These are phyloP conservation scores for Fusarium nisikadoi DNA, from an alignment of 2,329 filamentous ascomycete species.

Conservation along the genomic window DNA sequence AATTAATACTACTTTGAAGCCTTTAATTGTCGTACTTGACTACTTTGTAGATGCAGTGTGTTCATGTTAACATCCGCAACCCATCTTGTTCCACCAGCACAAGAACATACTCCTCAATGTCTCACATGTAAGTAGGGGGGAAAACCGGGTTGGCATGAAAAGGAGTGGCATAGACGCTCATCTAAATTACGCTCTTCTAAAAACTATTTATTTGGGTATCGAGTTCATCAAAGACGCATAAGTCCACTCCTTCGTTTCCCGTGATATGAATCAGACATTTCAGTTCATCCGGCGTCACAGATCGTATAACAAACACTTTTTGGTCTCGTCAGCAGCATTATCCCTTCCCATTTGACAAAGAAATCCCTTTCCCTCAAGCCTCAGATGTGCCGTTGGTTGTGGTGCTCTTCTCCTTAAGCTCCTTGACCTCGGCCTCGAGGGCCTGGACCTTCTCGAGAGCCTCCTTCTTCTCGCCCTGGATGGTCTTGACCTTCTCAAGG, in stretches of 20 bases:
- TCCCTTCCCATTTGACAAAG: constrained; percentile 8
- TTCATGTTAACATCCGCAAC: not conserved
- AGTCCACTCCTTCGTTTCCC: constrained; percentile 47
- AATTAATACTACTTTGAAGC: not conserved
- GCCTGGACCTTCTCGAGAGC: constrained; percentile 31
- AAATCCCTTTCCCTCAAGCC: constrained; percentile 18
- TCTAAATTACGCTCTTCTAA: constrained; percentile 39
- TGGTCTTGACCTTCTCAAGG: constrained; percentile 18
- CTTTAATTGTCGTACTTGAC: not conserved
- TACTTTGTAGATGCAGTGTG: not conserved
- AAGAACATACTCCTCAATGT: not conserved
- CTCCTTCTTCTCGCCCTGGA: constrained; percentile 31
- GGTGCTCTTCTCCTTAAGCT: constrained; percentile 33
- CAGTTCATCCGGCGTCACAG: constrained; percentile 40
- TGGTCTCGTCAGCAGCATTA: constrained; percentile 29
- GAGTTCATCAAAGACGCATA: constrained; percentile 46
- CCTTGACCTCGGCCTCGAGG: constrained; percentile 36
- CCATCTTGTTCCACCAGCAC: not conserved
- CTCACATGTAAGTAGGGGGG: not conserved
- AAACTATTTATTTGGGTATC: constrained; percentile 46
- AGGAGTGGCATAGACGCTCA: constrained; percentile 40
- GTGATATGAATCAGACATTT: constrained; percentile 43
- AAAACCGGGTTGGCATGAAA: constrained; percentile 14
- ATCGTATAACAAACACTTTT: constrained; percentile 38
- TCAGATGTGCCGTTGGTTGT: constrained; percentile 31